These are phyloP conservation scores for Clavispora vitiphila DNA, from an alignment of 805 yeast genomes.

Conservation along the genomic window DNA sequence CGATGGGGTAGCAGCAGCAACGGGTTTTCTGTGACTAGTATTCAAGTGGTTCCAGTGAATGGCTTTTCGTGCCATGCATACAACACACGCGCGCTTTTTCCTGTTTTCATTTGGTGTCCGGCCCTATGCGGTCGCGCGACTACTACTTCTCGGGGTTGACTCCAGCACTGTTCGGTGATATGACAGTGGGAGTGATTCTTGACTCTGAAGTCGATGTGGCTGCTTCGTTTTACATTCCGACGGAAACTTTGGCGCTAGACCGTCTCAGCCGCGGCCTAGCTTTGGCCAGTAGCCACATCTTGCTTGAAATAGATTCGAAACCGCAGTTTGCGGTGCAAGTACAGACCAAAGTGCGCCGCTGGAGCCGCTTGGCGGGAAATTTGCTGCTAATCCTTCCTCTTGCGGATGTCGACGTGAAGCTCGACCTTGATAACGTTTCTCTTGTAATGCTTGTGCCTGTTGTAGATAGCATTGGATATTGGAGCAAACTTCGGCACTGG, in stretches of 20 bases:
- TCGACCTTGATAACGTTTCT: background rate
- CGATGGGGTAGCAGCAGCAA: background rate
- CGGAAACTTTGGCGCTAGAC: background rate
- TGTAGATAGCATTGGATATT: background rate
- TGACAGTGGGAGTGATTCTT: background rate
- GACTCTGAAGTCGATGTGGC: background rate
- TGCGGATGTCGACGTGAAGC: background rate
- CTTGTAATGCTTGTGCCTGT: slow-evolving; percentile 3
- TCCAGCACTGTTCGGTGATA: background rate
- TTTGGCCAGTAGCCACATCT: background rate
- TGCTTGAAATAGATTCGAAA: background rate
- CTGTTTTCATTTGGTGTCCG: background rate
- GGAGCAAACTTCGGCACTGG: slow-evolving; percentile 1
- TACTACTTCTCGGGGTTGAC: background rate
- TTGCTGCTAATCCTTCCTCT: background rate
- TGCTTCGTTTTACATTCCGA: background rate
- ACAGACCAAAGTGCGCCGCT: background rate
- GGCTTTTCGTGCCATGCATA: background rate
- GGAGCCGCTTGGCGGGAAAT: background rate
- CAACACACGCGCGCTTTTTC: background rate
- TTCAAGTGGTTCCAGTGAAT: background rate
- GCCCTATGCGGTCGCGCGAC: background rate
- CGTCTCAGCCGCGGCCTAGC: background rate
- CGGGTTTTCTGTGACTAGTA: background rate
- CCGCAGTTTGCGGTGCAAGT: background rate